Conservation (phyloP, 2,329 filamentous ascomycete genomes). For the Hypoxylon rubiginosum region DNA sequence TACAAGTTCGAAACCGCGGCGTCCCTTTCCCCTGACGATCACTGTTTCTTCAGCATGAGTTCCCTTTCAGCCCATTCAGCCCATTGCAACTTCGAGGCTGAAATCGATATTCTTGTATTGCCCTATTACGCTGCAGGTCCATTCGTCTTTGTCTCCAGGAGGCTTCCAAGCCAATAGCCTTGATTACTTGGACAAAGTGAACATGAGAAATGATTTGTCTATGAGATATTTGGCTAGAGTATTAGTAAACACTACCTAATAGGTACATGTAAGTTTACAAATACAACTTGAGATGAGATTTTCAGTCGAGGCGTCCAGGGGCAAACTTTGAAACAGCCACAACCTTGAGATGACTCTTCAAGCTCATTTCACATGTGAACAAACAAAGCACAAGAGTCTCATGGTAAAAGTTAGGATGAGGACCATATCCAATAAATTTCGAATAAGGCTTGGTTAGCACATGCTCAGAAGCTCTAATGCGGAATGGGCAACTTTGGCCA, state of each 20-base stretch:
- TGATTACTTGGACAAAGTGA: neutral
- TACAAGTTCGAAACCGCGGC: constrained; percentile 14
- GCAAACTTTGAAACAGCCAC: constrained; percentile 9
- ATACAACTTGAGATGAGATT: too few relatives aligned
- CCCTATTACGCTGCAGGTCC: neutral
- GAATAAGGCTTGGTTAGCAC: neutral
- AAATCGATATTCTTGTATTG: constrained; percentile 2
- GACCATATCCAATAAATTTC: neutral
- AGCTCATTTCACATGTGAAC: neutral
- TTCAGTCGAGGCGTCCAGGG: constrained; percentile 5
- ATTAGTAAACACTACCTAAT: constrained; percentile 17
- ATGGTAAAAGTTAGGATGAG: too few relatives aligned
- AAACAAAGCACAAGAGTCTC: too few relatives aligned
- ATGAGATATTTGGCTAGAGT: neutral
- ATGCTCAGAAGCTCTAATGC: neutral
- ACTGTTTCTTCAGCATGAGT: neutral
- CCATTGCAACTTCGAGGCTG: neutral
- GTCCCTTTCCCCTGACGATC: neutral
- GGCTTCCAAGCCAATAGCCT: neutral
- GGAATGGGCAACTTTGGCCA: too few relatives aligned
- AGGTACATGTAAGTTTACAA: neutral
- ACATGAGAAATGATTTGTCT: constrained; percentile 22
- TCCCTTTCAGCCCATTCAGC: too few relatives aligned
- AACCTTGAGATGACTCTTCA: neutral
- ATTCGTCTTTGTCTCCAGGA: neutral